These are phyloP conservation scores for Cystofilobasidium bisporidii DNA, from an alignment of 768 basidiomycete species.

Conservation along the genomic window DNA sequence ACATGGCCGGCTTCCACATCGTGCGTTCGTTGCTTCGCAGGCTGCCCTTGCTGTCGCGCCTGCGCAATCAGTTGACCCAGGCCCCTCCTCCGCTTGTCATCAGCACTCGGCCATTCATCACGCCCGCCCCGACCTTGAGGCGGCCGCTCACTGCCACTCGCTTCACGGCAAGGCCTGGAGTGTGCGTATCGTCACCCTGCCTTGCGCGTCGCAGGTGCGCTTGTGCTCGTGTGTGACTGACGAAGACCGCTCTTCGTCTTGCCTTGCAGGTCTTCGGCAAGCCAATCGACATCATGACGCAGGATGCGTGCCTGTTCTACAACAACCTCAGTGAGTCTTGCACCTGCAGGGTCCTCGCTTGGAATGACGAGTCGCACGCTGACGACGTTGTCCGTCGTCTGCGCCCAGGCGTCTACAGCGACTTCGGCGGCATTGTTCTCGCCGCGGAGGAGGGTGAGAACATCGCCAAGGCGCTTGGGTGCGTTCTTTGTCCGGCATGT, in stretches of 20 bases:
- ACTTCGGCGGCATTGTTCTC: conserved; percentile 32
- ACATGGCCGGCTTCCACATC: conserved; percentile 31
- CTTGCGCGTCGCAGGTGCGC: not conserved
- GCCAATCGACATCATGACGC: conserved; percentile 30
- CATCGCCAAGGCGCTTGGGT: conserved; percentile 30
- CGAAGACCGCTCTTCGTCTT: too few species aligned
- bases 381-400: too few species aligned
- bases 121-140: conserved; percentile 31
- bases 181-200: not conserved
- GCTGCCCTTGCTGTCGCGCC: too few species aligned
- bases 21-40: too few species aligned
- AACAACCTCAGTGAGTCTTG: conserved; percentile 30
- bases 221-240: too few species aligned
- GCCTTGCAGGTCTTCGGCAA: conserved; percentile 28
- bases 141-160: conserved; percentile 31
- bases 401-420: too few species aligned
- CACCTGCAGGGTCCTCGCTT: too few species aligned
- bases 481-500: too few species aligned
- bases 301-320: conserved; percentile 32
- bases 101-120: conserved; percentile 30
- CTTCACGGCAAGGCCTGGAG: conserved; percentile 33
- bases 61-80: too few species aligned
- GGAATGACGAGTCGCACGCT: too few species aligned
- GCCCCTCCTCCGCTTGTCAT: too few species aligned
- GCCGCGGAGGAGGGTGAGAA: conserved; percentile 31